Base-by-base conservation (phyloP, 345 rosid genomes). In the Brassica napus region DNA sequence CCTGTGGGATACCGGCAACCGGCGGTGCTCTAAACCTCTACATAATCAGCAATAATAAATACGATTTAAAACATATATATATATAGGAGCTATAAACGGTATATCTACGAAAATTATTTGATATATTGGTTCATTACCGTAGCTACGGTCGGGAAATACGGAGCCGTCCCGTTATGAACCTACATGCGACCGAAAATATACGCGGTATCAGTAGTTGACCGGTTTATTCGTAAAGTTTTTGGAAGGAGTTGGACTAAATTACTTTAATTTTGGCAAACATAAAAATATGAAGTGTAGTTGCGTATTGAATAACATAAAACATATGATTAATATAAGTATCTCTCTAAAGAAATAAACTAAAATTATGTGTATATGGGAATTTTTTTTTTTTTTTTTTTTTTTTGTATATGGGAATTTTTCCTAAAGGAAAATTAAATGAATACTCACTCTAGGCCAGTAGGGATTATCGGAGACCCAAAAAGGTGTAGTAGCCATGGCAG, bases 1-100 rank as follows among this genome's bases (percentile, higher is more conserved):
- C 71, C 12, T 83, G 84, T 8, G 89, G 91, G 12, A 92, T 76
- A 5, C 97, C 94, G 0, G 87, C 83, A 62, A 88, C 89, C 1
- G 77, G 85, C 14, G 88, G 82, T n/a, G 87, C 65, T 28, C 71
- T 76, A 44, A 78, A 88, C 83, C 91, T 86, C 97, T 88, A 69
- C 47, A 69, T 42, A 30, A 52, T 26, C 28, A 69, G n/a, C 55
- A 69, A 7, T 54, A 57, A 16, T 21, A 1, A 47, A 14, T 1
- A 10, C 60, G 0, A 14, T 49, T 65, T 28, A 10, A 30, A 58
- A 59, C 23, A 66, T 6, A 23, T 18, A 35, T 18, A 35, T 32
- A 70, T 54, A 28, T 52, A 52, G 11, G 23, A 28, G 18, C 37
- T 60, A 39, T 60, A 39, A 63, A 15, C n/a, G 69, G 5, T 21